A percentile compares a stretch with the other conserved stretches of the same genome.
These are phyloP conservation scores for Trichophyton mentagrophytes DNA, from an alignment of 2,329 filamentous ascomycete species.

Conservation along the genomic window DNA sequence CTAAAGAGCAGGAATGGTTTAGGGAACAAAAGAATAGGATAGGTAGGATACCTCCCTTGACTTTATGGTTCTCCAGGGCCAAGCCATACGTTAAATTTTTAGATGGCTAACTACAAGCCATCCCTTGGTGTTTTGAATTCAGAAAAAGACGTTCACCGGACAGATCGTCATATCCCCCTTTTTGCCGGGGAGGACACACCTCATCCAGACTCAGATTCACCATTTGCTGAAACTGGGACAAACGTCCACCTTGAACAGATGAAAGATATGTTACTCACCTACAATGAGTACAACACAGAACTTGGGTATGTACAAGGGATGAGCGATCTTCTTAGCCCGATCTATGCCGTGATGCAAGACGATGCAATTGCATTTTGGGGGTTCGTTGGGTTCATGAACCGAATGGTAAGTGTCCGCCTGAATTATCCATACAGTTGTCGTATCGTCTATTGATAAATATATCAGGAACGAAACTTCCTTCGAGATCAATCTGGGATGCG, in stretches of 20 bases:
- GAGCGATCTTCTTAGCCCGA: slow-evolving; percentile 89
- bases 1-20: slow-evolving; percentile 89
- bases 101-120: slow-evolving; percentile 32
- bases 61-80: slow-evolving; percentile 20
- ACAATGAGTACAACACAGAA: slow-evolving; percentile 94
- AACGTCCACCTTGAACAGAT: slow-evolving; percentile 97
- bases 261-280: slow-evolving; percentile 97
- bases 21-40: slow-evolving; percentile 86
- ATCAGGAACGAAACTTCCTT: slow-evolving; percentile 76
- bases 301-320: slow-evolving; percentile 97
- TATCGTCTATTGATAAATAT: slow-evolving; percentile 5
- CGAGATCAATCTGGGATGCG: slow-evolving; percentile 96
- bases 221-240: slow-evolving; percentile 82
- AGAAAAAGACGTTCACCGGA: slow-evolving; percentile 98
- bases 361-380: slow-evolving; percentile 95
- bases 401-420: slow-evolving; percentile 49
- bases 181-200: slow-evolving; percentile 94
- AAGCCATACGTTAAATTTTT: neutral
- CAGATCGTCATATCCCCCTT: slow-evolving; percentile 85
- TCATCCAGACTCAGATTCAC: slow-evolving; percentile 89
- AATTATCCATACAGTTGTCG: neutral
- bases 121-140: slow-evolving; percentile 41
- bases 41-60: slow-evolving; percentile 45
- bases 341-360: slow-evolving; percentile 95
- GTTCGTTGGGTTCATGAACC: slow-evolving; percentile 90